A percentile compares a stretch with the other conserved stretches of the same genome.
Evolutionary conservation across 768 basidiomycete genomes (phyloP).

Genomic region (Boletus vermiculosoides): DNA sequence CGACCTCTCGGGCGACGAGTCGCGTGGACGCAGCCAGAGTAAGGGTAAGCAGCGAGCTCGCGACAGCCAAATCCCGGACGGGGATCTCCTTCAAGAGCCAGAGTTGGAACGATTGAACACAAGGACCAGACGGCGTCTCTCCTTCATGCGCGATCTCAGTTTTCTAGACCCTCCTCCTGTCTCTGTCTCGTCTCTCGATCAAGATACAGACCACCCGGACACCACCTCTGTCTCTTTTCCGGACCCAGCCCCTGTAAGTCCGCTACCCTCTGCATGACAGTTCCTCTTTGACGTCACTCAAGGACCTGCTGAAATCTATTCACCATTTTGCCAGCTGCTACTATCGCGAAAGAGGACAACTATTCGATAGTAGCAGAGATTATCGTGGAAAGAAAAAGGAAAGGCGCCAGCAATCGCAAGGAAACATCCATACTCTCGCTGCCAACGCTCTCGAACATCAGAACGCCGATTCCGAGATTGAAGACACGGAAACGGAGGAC

Average conservation of each 20-base stretch:
- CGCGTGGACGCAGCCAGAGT: slow-evolving; percentile 1
- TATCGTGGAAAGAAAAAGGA: slow-evolving; percentile 45
- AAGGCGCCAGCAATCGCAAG: slow-evolving; percentile 15
- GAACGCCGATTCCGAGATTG: slow-evolving; percentile 5
- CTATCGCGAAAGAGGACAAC: slow-evolving; percentile 60
- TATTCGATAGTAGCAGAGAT: slow-evolving; percentile 49
- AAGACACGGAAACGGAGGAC: slow-evolving; percentile 16
- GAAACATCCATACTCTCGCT: slow-evolving; percentile 25
- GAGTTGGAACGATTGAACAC: slow-evolving; percentile 15
- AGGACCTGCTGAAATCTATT: slow-evolving; percentile 54
- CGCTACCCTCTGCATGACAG: background rate
- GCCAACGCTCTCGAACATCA: slow-evolving; percentile 3
- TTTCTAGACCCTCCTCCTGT: slow-evolving; percentile 46
- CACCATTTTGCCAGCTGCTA: slow-evolving; percentile 53
- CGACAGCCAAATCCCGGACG: slow-evolving; percentile 9
- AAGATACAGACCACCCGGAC: slow-evolving; percentile 3
- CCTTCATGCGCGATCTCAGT: slow-evolving; percentile 49
- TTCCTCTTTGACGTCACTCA: slow-evolving; percentile 21
- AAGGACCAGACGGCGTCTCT: slow-evolving; percentile 41
- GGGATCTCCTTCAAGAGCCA: slow-evolving; percentile 10
- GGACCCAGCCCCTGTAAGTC: slow-evolving; percentile 53
- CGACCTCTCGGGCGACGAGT: slow-evolving; percentile 24
- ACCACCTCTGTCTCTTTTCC: slow-evolving; percentile 20
- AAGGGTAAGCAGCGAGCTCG: slow-evolving; percentile 29
- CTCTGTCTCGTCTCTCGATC: slow-evolving; percentile 9